Percentiles rank a stretch among this genome's conserved stretches.
Evolutionary conservation across 2,329 filamentous ascomycete species (phyloP).

Genomic region (Colletotrichum graminicola): DNA sequence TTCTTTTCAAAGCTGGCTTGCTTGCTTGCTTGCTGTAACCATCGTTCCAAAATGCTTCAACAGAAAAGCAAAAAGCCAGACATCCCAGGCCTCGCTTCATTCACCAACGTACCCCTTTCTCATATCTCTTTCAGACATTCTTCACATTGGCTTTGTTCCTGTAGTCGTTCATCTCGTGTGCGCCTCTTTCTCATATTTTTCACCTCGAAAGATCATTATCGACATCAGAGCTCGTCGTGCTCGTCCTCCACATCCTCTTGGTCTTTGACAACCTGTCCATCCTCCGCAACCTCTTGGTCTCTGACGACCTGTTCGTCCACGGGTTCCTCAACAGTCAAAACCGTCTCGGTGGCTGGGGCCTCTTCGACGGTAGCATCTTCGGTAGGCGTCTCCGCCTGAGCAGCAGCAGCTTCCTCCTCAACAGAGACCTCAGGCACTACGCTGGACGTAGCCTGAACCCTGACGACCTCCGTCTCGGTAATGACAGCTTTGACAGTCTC

Average conservation of each 20-base stretch:
- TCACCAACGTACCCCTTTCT: background rate
- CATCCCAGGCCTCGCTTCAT: background rate
- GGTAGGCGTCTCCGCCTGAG: background rate
- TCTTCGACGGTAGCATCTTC: background rate
- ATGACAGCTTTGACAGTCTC: slow-evolving; percentile 44
- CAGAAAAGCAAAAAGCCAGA: slow-evolving; percentile 1
- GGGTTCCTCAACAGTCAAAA: background rate
- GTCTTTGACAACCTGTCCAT: too few species aligned
- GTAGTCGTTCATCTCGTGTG: background rate
- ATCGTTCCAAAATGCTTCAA: slow-evolving; percentile 3
- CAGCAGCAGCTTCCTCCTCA: background rate
- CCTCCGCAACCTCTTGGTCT: background rate
- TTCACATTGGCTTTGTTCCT: slow-evolving; percentile 1
- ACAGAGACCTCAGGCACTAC: background rate
- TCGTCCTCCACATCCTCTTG: background rate
- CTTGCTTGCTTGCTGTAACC: background rate
- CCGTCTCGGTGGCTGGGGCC: background rate
- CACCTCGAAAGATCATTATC: background rate
- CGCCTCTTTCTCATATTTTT: background rate
- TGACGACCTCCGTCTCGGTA: slow-evolving; percentile 47
- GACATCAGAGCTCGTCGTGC: slow-evolving; percentile 18
- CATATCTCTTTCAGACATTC: background rate
- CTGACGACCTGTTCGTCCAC: too few species aligned
- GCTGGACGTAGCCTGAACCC: slow-evolving; percentile 13
- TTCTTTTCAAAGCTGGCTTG: background rate